Evolutionary conservation across 1,284 basidiomycete species (phyloP).

Genomic region (Pseudozyma thailandica): DNA sequence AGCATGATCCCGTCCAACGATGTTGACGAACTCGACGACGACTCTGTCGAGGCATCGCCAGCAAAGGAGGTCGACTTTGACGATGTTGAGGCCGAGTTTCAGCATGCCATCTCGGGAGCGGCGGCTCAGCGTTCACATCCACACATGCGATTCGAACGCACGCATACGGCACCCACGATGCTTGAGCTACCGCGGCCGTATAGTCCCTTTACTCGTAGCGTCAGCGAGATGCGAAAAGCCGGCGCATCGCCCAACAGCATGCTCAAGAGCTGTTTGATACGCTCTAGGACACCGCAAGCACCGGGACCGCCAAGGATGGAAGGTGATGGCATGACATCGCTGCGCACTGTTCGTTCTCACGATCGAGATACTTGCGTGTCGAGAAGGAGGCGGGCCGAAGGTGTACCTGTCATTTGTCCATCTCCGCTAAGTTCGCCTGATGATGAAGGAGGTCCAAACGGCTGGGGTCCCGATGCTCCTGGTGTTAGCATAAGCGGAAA

Average conservation of each 20-base stretch:
- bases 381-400: conserved; percentile 25
- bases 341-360: conserved; percentile 18
- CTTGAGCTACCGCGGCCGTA: background rate
- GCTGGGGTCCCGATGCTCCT: background rate
- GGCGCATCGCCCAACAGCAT: background rate
- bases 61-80: conserved; percentile 35
- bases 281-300: conserved; percentile 36
- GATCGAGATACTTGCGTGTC: conserved; percentile 21
- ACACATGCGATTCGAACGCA: background rate
- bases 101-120: conserved; percentile 19
- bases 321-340: conserved; percentile 22
- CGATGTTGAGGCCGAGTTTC: conserved; percentile 31
- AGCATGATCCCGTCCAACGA: conserved; percentile 10
- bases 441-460: conserved; percentile 9
- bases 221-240: conserved; percentile 10
- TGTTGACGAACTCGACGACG: conserved; percentile 17
- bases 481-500: background rate
- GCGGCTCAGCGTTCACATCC: conserved; percentile 13
- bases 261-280: conserved; percentile 36
- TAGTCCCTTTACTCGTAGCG: conserved; percentile 13
- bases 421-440: conserved; percentile 24
- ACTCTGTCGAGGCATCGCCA: conserved; percentile 14
- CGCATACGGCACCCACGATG: background rate
- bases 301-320: conserved; percentile 14
- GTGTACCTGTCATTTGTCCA: conserved; percentile 27